A percentile compares a stretch with the other conserved stretches of the same genome.
Evolutionary conservation across 1,284 basidiomycete genomes (phyloP).

Genomic region (Fomitopsis pinicola): DNA sequence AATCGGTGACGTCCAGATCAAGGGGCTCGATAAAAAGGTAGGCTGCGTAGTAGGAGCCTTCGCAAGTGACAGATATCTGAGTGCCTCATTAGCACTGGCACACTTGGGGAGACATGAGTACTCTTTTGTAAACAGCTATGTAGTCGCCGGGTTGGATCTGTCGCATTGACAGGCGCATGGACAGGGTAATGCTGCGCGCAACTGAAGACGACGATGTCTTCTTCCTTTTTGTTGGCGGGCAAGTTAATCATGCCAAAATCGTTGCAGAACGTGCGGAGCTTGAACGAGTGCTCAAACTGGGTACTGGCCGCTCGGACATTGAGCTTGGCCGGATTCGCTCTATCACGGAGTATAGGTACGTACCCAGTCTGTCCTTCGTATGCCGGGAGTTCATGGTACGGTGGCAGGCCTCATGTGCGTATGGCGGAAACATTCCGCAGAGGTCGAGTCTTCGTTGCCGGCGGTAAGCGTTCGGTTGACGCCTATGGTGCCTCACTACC

Average conservation of each 20-base stretch:
- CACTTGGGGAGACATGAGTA: conserved; percentile 21
- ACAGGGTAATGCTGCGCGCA: conserved; percentile 3
- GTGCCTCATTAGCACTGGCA: conserved; percentile 24
- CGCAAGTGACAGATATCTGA: not conserved
- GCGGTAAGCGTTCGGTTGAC: conserved; percentile 23
- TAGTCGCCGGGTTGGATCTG: not conserved
- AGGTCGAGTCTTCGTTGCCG: conserved; percentile 32
- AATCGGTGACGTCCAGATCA: conserved; percentile 27
- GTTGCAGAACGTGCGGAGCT: conserved; percentile 1
- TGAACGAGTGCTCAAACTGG: not conserved
- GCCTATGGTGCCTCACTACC: not conserved
- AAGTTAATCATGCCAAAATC: not conserved
- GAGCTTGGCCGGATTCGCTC: conserved; percentile 3
- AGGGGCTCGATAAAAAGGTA: conserved; percentile 21
- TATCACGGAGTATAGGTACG: conserved; percentile 8
- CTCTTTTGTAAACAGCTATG: conserved; percentile 9
- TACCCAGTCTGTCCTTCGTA: not conserved
- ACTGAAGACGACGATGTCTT: conserved; percentile 2
- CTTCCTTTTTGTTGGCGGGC: not conserved
- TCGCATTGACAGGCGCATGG: not conserved
- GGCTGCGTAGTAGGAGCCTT: not conserved
- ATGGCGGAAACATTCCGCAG: conserved; percentile 32
- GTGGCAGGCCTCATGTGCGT: conserved; percentile 32
- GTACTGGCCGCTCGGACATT: conserved; percentile 9
- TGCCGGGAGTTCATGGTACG: too few species aligned